Percentiles rank a stretch among this genome's conserved stretches.
Conservation (phyloP, 179 eudicot species). For the Nepenthes alata region DNA sequence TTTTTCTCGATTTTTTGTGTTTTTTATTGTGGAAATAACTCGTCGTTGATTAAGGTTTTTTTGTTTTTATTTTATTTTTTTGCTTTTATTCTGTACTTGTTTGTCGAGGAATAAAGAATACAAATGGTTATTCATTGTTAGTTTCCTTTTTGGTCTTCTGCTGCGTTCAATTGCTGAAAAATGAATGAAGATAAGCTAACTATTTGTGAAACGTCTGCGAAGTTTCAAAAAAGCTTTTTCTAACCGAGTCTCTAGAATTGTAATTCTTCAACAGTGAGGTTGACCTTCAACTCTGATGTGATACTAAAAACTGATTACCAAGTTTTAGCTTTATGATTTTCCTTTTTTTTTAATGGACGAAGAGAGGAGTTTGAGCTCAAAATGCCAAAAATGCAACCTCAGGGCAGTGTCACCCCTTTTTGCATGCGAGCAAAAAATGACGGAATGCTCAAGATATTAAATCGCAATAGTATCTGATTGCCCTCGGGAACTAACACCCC, state of each 20-base stretch:
- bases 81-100: constrained; percentile 8
- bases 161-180: constrained; percentile 13
- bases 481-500: background rate
- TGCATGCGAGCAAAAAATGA: background rate
- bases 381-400: background rate
- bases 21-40: constrained; percentile 8
- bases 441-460: background rate
- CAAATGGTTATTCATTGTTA: constrained; percentile 3
- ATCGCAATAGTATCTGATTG: no score
- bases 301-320: background rate
- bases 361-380: background rate
- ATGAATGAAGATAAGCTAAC: background rate
- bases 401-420: background rate
- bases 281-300: no score
- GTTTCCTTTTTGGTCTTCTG: constrained; percentile 7
- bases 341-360: background rate
- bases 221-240: no score
- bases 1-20: background rate
- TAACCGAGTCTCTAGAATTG: no score
- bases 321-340: background rate
- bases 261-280: no score
- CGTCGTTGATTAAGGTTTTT: background rate
- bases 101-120: constrained; percentile 2
- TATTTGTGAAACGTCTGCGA: background rate
- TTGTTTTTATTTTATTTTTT: background rate